A percentile compares a stretch with the other conserved stretches of the same genome.
Evolutionary conservation across 1,139 yeast species (phyloP).

Genomic region (Kluyveromyces sp.): DNA sequence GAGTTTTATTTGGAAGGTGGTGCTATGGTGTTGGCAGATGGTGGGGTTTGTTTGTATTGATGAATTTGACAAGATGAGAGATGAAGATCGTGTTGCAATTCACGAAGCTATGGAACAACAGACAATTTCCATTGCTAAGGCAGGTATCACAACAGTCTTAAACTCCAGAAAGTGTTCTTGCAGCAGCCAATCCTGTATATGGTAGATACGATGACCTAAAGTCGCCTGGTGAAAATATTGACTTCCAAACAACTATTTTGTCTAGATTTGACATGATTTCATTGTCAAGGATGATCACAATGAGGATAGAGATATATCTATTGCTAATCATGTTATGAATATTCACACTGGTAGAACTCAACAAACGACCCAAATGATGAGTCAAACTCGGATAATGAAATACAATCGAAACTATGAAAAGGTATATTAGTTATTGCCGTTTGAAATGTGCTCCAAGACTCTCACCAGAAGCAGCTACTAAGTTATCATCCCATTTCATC

Average conservation of each 20-base stretch:
- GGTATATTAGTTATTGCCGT: conserved; percentile 87
- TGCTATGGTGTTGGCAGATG: conserved; percentile 92
- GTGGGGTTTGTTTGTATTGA: conserved; percentile 98
- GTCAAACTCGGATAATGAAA: conserved; percentile 38
- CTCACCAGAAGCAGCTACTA: conserved; percentile 83
- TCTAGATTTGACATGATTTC: conserved; percentile 97
- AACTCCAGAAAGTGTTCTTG: conserved; percentile 89
- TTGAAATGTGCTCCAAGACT: conserved; percentile 88
- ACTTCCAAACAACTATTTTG: conserved; percentile 91
- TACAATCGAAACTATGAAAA: conserved; percentile 80
- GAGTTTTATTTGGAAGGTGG: conserved; percentile 94
- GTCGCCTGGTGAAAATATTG: conserved; percentile 96
- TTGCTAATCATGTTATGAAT: conserved; percentile 92
- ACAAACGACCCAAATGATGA: conserved; percentile 46
- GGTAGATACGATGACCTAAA: conserved; percentile 95
- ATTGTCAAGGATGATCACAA: conserved; percentile 94
- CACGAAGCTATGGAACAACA: conserved; percentile 99
- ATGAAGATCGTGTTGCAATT: conserved; percentile 96
- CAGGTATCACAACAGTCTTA: conserved; percentile 93
- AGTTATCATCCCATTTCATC: conserved; percentile 89
- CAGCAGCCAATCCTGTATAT: conserved; percentile 96
- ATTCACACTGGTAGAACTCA: conserved; percentile 70
- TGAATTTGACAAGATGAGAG: conserved; percentile 98
- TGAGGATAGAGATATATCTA: conserved; percentile 74
- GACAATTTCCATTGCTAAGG: conserved; percentile 97